Percentiles rank a stretch among this genome's conserved stretches.
These are phyloP conservation scores for Quillaja saponaria DNA, from an alignment of 306 rosid species.

Conservation along the genomic window DNA sequence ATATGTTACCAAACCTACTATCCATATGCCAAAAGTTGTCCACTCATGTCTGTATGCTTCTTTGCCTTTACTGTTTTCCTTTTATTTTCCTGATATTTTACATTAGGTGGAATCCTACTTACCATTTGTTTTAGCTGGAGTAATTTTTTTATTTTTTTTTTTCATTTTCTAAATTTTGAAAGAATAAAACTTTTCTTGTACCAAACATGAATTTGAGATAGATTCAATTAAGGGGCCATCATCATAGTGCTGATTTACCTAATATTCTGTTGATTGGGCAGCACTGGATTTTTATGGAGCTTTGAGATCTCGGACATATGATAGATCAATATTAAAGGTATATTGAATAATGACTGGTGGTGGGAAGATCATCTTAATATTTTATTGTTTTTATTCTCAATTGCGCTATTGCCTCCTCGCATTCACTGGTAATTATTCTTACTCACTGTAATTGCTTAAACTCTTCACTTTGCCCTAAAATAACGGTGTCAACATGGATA, in stretches of 20 bases:
- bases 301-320: conserved; percentile 87
- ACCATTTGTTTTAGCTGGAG: conserved; percentile 16
- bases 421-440: too few species aligned
- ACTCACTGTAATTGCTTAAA: too few species aligned
- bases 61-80: conserved; percentile 15
- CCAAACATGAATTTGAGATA: background rate
- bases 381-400: conserved; percentile 16
- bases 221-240: conserved; percentile 17
- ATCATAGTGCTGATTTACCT: conserved; percentile 2
- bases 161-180: conserved; percentile 6
- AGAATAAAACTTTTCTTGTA: too few species aligned
- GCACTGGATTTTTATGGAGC: conserved; percentile 99
- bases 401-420: too few species aligned
- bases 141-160: conserved; percentile 7
- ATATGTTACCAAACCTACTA: conserved; percentile 16
- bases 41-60: conserved; percentile 2
- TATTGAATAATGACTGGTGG: conserved; percentile 25
- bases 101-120: conserved; percentile 5
- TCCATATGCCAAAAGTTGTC: background rate
- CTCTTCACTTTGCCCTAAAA: too few species aligned
- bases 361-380: conserved; percentile 13
- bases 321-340: conserved; percentile 81
- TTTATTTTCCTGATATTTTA: too few species aligned
- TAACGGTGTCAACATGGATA: too few species aligned
- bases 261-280: conserved; percentile 39